Evolutionary conservation across 1,284 basidiomycete genomes (phyloP).

Genomic region (Cryptococcus sp.): DNA sequence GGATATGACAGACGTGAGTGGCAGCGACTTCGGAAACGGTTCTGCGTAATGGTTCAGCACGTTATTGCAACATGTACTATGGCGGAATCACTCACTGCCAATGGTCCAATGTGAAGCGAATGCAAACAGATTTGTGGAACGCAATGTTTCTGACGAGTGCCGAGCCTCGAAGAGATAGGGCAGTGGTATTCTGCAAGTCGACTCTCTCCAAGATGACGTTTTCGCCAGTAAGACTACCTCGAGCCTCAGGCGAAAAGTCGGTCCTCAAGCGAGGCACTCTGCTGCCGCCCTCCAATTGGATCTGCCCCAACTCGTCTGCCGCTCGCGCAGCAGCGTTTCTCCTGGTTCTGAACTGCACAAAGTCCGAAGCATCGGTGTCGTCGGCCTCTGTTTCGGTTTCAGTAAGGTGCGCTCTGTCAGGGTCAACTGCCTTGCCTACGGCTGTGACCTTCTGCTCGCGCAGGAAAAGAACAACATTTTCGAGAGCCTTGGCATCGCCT

Average conservation of each 20-base stretch:
- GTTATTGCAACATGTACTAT: not conserved
- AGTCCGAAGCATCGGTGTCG: slow-evolving; percentile 50
- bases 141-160: slow-evolving; percentile 58
- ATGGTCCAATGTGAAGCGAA: slow-evolving; percentile 60
- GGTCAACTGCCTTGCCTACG: slow-evolving; percentile 47
- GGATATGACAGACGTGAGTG: slow-evolving; percentile 52
- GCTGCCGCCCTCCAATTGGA: slow-evolving; percentile 40
- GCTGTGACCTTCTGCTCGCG: slow-evolving; percentile 51
- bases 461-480: slow-evolving; percentile 52
- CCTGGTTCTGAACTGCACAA: slow-evolving; percentile 50
- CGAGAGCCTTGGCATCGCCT: slow-evolving; percentile 42
- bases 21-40: slow-evolving; percentile 58
- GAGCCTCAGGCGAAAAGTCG: slow-evolving; percentile 49
- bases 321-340: slow-evolving; percentile 39
- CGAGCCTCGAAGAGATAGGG: slow-evolving; percentile 53
- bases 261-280: slow-evolving; percentile 47
- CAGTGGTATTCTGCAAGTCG: slow-evolving; percentile 38
- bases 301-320: slow-evolving; percentile 32
- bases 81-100: slow-evolving; percentile 54
- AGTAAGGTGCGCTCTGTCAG: slow-evolving; percentile 30
- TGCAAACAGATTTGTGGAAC: slow-evolving; percentile 59
- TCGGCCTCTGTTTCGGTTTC: slow-evolving; percentile 51
- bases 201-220: slow-evolving; percentile 51
- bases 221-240: slow-evolving; percentile 38
- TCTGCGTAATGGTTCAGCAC: slow-evolving; percentile 28